A percentile compares a stretch with the other conserved stretches of the same genome.
Evolutionary conservation across 345 rosid genomes (phyloP).

Genomic region (Hibiscus syriacus): DNA sequence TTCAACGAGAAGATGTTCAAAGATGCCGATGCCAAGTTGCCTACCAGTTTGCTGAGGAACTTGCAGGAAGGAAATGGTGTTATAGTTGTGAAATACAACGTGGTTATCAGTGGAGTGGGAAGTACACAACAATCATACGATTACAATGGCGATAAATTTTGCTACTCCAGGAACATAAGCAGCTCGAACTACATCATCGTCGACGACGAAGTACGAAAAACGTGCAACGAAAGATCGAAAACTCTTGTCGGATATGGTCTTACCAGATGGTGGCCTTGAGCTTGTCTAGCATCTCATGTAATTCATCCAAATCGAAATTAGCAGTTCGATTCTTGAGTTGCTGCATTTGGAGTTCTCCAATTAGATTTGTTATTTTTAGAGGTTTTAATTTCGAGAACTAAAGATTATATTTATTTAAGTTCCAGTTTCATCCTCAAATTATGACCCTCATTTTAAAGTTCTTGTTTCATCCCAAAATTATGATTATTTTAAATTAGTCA

Average conservation of each 20-base stretch:
- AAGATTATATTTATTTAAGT: too few species aligned
- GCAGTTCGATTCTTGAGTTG: background rate
- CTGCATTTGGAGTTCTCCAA: background rate
- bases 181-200: slow-evolving; percentile 69
- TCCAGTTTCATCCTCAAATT: too few species aligned
- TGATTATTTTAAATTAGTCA: too few species aligned
- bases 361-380: too few species aligned
- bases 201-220: slow-evolving; percentile 33
- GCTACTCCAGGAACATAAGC: slow-evolving; percentile 77
- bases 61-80: slow-evolving; percentile 54
- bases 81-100: slow-evolving; percentile 45
- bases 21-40: slow-evolving; percentile 14
- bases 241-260: slow-evolving; percentile 4
- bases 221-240: slow-evolving; percentile 16
- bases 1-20: slow-evolving; percentile 45
- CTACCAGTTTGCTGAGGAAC: slow-evolving; percentile 34
- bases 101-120: slow-evolving; percentile 46
- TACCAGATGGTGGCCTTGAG: slow-evolving; percentile 9
- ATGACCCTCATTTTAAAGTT: too few species aligned
- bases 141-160: slow-evolving; percentile 33
- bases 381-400: too few species aligned
- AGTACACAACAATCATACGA: slow-evolving; percentile 55
- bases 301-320: slow-evolving; percentile 5
- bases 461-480: too few species aligned
- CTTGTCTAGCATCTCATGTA: slow-evolving; percentile 15